A percentile compares a stretch with the other conserved stretches of the same genome.
Evolutionary conservation across 1,284 basidiomycete genomes (phyloP).

Genomic region (Irpex lacteus): DNA sequence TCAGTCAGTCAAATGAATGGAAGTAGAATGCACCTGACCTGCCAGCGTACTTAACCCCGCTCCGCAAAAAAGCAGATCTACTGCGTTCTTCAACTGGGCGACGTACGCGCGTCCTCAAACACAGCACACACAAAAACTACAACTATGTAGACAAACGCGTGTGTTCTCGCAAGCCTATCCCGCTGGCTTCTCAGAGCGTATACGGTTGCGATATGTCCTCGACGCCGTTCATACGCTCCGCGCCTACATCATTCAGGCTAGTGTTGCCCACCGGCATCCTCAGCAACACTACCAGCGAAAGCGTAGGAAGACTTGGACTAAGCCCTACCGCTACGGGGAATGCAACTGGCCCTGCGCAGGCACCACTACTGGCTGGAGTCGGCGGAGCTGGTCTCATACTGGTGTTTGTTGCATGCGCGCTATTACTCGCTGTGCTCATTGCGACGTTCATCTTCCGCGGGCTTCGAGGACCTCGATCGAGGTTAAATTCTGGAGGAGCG

Average conservation of each 20-base stretch:
- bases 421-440: constrained; percentile 23
- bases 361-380: constrained; percentile 11
- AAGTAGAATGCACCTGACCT: not conserved
- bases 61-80: not conserved
- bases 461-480: constrained; percentile 4
- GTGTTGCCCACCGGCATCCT: not conserved
- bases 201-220: not conserved
- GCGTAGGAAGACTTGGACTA: not conserved
- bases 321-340: not conserved
- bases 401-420: constrained; percentile 28
- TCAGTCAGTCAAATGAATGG: not conserved
- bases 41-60: not conserved
- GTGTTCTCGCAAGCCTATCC: not conserved
- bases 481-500: not conserved
- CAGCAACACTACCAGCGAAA: not conserved
- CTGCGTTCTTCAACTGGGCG: not conserved
- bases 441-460: constrained; percentile 13
- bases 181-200: not conserved
- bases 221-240: not conserved
- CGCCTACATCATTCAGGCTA: constrained; percentile 1
- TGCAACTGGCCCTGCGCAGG: not conserved
- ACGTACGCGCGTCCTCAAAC: constrained; percentile 4
- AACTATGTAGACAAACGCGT: not conserved
- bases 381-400: constrained; percentile 29
- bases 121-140: not conserved